A percentile compares a stretch with the other conserved stretches of the same genome.
phyloP scores from a whole-genome alignment of 2,329 filamentous ascomycete genomes.

The Neurospora crassa region DNA sequence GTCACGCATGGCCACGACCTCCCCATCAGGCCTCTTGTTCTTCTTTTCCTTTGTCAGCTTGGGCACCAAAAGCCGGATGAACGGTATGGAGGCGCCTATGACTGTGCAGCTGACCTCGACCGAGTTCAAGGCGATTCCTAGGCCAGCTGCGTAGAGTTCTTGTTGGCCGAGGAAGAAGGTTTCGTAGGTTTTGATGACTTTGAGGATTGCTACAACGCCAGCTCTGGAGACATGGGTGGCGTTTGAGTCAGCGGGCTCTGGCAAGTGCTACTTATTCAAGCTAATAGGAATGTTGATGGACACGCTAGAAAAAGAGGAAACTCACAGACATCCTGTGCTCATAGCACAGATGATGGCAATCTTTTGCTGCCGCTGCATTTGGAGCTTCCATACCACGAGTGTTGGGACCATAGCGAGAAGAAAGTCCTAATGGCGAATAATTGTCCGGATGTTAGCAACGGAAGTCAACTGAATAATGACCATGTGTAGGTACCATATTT shows the following conservation, averaged over 20 bases:
- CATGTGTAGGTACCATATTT: background rate
- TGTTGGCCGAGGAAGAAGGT: background rate
- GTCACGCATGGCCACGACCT: background rate
- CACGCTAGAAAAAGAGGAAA: background rate
- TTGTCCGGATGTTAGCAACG: background rate
- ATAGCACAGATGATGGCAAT: slow-evolving; percentile 39
- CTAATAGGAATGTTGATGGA: too few species aligned
- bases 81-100: slow-evolving; percentile 44
- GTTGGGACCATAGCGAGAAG: slow-evolving; percentile 40
- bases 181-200: background rate
- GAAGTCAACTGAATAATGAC: background rate
- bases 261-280: background rate
- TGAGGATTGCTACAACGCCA: slow-evolving; percentile 7
- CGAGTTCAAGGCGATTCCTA: background rate
- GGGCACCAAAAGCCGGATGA: slow-evolving; percentile 36
- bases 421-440: slow-evolving; percentile 28
- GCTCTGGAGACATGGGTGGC: background rate
- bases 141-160: background rate
- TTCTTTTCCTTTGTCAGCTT: background rate
- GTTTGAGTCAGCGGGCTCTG: background rate
- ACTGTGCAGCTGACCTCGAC: slow-evolving; percentile 41
- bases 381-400: slow-evolving; percentile 37
- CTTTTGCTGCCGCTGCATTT: slow-evolving; percentile 39
- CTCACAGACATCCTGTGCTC: slow-evolving; percentile 37
- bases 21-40: background rate